Percentiles rank a stretch among this genome's conserved stretches.
Evolutionary conservation across 768 basidiomycete genomes (phyloP).

Genomic region (Dentipellis fragilis): DNA sequence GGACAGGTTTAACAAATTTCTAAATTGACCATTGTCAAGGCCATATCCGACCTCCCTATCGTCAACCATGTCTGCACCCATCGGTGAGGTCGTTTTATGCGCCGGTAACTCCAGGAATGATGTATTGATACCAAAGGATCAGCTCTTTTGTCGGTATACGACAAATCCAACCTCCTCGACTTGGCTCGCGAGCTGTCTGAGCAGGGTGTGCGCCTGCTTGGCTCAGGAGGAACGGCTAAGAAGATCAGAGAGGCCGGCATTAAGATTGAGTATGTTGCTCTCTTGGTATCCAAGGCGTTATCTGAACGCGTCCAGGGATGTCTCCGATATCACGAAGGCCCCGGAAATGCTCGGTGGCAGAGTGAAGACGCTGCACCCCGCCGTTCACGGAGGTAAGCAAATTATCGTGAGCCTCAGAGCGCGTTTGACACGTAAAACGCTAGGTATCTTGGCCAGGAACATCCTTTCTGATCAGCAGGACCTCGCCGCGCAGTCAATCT

Average conservation of each 20-base stretch:
- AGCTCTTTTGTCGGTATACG: slow-evolving; percentile 94
- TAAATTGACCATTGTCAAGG: too few relatives aligned
- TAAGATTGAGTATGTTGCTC: slow-evolving; percentile 68
- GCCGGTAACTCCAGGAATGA: neutral
- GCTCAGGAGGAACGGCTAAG: slow-evolving; percentile 96
- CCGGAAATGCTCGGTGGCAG: slow-evolving; percentile 98
- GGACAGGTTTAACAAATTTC: too few relatives aligned
- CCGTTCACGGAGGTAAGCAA: slow-evolving; percentile 83
- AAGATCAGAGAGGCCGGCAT: slow-evolving; percentile 92
- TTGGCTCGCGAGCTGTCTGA: slow-evolving; percentile 77
- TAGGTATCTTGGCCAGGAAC: slow-evolving; percentile 89
- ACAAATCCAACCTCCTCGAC: slow-evolving; percentile 84
- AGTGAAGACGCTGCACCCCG: slow-evolving; percentile 97
- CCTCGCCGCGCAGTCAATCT: slow-evolving; percentile 72
- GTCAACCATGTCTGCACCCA: slow-evolving; percentile 22
- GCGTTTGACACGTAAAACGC: neutral
- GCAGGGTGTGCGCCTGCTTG: slow-evolving; percentile 80
- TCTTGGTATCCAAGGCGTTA: neutral
- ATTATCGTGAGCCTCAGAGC: neutral
- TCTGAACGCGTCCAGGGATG: slow-evolving; percentile 60
- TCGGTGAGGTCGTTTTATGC: slow-evolving; percentile 17
- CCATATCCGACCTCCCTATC: too few relatives aligned
- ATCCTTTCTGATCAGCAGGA: slow-evolving; percentile 88
- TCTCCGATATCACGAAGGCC: slow-evolving; percentile 93
- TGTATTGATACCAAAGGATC: slow-evolving; percentile 1